A percentile compares a stretch with the other conserved stretches of the same genome.
Conservation (phyloP, 441 rosid species). For the Daphne laureola region DNA sequence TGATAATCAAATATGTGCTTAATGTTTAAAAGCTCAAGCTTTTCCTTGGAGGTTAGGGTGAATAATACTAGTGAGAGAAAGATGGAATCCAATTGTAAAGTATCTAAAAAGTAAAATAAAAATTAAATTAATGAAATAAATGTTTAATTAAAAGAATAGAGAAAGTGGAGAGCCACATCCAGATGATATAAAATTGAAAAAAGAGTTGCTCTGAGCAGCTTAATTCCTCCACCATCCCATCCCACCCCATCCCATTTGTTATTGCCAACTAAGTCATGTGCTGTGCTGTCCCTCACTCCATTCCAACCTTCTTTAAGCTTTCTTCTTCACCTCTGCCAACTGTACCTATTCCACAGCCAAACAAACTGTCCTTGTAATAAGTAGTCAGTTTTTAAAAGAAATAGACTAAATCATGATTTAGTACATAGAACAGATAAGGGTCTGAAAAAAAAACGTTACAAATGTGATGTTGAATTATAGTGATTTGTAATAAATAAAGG, state of each 20-base stretch:
- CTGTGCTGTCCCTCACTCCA: constrained; percentile 1
- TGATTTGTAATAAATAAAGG: too few relatives aligned
- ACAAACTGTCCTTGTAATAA: constrained; percentile 49
- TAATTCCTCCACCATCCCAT: constrained; percentile 12
- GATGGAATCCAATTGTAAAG: constrained; percentile 30
- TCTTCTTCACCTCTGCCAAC: constrained; percentile 28
- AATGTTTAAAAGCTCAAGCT: constrained; percentile 26
- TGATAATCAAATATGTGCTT: too few relatives aligned
- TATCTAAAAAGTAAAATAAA: too few relatives aligned
- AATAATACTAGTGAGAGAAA: constrained; percentile 15
- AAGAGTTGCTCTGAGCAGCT: constrained; percentile 44
- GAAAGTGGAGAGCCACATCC: constrained; percentile 18
- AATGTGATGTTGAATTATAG: too few relatives aligned
- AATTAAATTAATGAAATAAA: constrained; percentile 15
- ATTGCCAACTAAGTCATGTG: constrained; percentile 19
- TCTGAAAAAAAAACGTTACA: too few relatives aligned
- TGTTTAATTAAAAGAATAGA: constrained; percentile 1
- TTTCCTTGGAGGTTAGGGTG: constrained; percentile 31
- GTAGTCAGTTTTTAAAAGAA: too few relatives aligned
- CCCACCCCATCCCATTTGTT: constrained; percentile 14
- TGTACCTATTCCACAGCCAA: constrained; percentile 61
- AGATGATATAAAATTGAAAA: constrained; percentile 31
- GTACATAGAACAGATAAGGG: too few relatives aligned
- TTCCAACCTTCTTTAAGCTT: constrained; percentile 24
- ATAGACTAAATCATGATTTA: too few relatives aligned